Percentiles rank a stretch among this genome's conserved stretches.
Conservation (phyloP, 257 asterid genomes). For the Thymus quinquecostatus region DNA sequence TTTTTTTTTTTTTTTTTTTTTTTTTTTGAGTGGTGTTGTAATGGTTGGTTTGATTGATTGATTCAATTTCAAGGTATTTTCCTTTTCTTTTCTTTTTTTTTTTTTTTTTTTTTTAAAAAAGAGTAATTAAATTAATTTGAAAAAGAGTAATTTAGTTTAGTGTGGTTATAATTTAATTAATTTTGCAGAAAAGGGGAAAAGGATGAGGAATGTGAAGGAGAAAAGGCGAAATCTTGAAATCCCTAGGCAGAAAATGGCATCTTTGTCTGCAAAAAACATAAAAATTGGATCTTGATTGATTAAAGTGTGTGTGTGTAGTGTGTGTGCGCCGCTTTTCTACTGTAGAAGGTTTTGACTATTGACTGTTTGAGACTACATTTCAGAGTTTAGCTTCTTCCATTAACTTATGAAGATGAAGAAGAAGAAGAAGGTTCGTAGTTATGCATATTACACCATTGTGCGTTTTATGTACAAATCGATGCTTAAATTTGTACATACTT, state of each 20-base stretch:
- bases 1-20: background rate
- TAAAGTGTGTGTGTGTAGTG: background rate
- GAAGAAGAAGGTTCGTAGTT: no score
- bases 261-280: constrained; percentile 38
- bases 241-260: constrained; percentile 53
- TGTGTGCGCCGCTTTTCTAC: constrained; percentile 32
- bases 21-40: constrained; percentile 20
- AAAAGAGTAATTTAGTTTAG: no score
- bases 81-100: background rate
- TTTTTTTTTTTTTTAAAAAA: background rate
- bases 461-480: no score
- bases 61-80: background rate
- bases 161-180: background rate
- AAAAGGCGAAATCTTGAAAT: constrained; percentile 45
- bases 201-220: constrained; percentile 37
- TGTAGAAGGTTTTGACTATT: constrained; percentile 44
- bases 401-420: no score
- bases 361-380: constrained; percentile 40
- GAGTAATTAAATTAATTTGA: no score
- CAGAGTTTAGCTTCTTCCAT: background rate
- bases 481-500: no score
- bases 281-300: constrained; percentile 16
- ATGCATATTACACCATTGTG: no score
- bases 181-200: constrained; percentile 19
- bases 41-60: constrained; percentile 30